A percentile compares a stretch with the other conserved stretches of the same genome.
Conservation (phyloP, 179 eudicot species). For the Actinidia polygama region DNA sequence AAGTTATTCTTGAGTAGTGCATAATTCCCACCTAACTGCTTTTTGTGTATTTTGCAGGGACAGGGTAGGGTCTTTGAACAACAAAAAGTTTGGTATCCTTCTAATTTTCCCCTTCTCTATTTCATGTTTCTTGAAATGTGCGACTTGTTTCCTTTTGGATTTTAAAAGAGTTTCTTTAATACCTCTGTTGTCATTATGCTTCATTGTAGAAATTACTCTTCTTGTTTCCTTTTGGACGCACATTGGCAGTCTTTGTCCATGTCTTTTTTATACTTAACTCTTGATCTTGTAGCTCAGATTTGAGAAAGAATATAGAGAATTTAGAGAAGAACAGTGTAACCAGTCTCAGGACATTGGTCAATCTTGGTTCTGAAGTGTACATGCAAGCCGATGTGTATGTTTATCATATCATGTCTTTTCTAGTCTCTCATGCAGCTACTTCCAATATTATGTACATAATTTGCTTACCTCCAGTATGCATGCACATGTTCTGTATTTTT, state of each 20-base stretch:
- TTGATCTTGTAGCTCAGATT: conserved; percentile 62
- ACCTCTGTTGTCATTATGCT: not conserved
- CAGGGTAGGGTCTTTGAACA: conserved; percentile 87
- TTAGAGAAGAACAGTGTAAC: conserved; percentile 81
- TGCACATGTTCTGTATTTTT: not conserved
- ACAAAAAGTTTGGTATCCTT: conserved; percentile 94
- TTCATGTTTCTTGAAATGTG: not conserved
- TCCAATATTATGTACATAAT: not conserved
- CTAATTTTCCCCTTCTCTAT: not conserved
- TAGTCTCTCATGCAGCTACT: not conserved
- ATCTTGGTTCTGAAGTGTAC: conserved; percentile 94
- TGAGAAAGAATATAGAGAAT: conserved; percentile 75
- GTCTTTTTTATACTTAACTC: conserved; percentile 28
- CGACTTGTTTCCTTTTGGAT: not conserved
- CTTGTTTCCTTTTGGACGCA: not conserved
- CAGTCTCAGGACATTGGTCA: conserved; percentile 71
- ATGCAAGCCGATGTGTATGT: conserved; percentile 92
- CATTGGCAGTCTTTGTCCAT: not conserved
- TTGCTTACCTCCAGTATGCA: not conserved
- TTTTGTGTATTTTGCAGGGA: conserved; percentile 63
- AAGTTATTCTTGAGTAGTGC: not conserved
- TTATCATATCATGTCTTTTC: not conserved
- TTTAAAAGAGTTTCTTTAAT: not conserved
- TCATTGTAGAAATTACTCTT: not conserved
- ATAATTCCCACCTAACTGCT: not conserved